These are phyloP conservation scores for Alternaria solani DNA, from an alignment of 2,329 filamentous ascomycete species.

Conservation along the genomic window DNA sequence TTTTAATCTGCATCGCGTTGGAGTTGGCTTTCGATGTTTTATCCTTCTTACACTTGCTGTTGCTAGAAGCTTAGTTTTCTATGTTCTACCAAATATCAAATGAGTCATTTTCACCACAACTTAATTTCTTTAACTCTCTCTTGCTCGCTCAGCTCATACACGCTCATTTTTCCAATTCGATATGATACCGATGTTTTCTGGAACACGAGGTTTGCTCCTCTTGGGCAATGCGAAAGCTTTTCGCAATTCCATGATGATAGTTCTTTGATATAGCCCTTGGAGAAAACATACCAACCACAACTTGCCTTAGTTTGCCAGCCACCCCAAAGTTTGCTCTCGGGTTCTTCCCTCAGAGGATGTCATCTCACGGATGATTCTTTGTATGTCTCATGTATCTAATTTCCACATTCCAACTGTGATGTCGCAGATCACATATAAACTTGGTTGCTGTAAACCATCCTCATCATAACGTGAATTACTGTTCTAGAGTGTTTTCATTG, in stretches of 20 bases:
- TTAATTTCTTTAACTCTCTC: too few relatives aligned
- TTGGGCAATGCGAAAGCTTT: background rate
- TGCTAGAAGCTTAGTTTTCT: too few relatives aligned
- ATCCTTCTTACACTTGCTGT: background rate
- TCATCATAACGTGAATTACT: background rate
- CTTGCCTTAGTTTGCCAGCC: background rate
- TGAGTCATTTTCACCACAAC: too few relatives aligned
- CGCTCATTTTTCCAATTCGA: too few relatives aligned
- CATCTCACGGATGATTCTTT: background rate
- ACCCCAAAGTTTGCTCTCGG: background rate
- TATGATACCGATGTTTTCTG: background rate
- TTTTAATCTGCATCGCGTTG: background rate
- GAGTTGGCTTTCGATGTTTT: background rate
- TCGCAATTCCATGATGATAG: fast-evolving
- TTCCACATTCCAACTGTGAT: background rate
- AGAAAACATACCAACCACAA: background rate
- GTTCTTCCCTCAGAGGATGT: too few relatives aligned
- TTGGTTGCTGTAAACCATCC: background rate
- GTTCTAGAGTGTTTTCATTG: too few relatives aligned
- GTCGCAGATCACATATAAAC: background rate
- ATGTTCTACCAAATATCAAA: background rate
- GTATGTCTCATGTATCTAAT: background rate
- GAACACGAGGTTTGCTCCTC: background rate
- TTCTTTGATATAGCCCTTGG: background rate
- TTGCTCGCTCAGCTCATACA: too few relatives aligned